Evolutionary conservation across 1,284 basidiomycete species (phyloP), one percentile per base, ranked within the genome.

Genomic region (Cystobasidiaceae sp.): DNA sequence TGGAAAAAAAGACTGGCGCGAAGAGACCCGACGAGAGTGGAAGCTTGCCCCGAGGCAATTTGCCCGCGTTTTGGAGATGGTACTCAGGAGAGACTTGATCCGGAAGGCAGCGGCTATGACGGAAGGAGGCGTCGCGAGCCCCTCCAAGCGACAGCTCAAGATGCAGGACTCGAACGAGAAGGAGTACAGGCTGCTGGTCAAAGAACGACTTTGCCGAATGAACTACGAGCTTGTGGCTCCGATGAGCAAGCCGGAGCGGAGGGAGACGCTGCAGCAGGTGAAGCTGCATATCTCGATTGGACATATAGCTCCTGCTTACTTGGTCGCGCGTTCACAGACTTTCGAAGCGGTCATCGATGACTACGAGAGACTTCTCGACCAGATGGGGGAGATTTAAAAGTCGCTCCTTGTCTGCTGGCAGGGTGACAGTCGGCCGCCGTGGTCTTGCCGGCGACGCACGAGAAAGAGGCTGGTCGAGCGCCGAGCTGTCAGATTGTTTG

Each of bases 31-130:
- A 67, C 82, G 79, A 67, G 84, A 91, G 69, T 79, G 92, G 65
- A 98, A 98, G 79, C 86, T 98, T 51, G 94, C 93, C 1, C 77
- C 94, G 87, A 85, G 94, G 55, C 94, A 98, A 81, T 98, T 96
- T 78, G 82, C 89, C 50, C 84, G 94, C 32, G 81, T 97, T 33
- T 79, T 91, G 41, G 94, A 98, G 78, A 97, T 97, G 90, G 81
- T 96, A 23, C 83, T 89, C 57, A 81, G 94, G 68, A 78, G 85
- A 69, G 82, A 85, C 44, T 79, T 97, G 66, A 84, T 90, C 85
- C 11, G 37, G 21, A 27, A 93, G 87, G 76, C 81, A 92, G 64
- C 76, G 93, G 54, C 77, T 80, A 69, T 75, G 70, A 56, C 67
- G 68, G 28, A 45, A 27, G 30, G 41, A 25, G 45, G 66, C 19